A percentile compares a stretch with the other conserved stretches of the same genome.
These are phyloP conservation scores for Croton setiger DNA, from an alignment of 441 rosid genomes.

Conservation along the genomic window DNA sequence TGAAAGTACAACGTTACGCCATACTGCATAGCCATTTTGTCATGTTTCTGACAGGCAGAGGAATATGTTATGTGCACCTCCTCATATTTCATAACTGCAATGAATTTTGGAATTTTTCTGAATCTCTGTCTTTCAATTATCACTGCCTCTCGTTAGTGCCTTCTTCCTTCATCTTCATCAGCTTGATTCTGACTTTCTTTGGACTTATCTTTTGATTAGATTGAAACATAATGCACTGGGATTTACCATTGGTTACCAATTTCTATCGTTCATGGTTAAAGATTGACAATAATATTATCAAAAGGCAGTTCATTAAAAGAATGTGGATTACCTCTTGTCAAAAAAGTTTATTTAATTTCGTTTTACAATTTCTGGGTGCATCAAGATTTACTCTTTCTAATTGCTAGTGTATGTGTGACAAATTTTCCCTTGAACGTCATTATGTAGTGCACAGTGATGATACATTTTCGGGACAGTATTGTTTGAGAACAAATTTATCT, in stretches of 20 bases:
- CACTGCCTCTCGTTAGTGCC: neutral
- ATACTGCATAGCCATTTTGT: neutral
- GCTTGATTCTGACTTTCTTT: neutral
- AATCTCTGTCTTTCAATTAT: neutral
- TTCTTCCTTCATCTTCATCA: neutral
- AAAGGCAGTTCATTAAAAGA: neutral
- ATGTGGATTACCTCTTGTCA: neutral
- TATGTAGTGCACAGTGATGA: neutral
- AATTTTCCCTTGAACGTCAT: neutral
- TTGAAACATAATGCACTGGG: neutral
- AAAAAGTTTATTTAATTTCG: neutral
- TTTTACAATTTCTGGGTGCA: neutral
- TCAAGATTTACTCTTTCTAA: neutral
- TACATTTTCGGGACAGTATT: neutral
- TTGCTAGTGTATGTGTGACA: no score
- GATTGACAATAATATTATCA: neutral
- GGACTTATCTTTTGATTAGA: neutral
- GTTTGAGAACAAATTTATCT: neutral
- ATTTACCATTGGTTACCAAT: conserved; percentile 2
- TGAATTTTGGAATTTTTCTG: neutral
- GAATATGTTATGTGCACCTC: neutral
- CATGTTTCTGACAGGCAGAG: neutral
- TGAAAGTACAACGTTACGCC: conserved; percentile 5
- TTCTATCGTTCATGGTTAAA: neutral
- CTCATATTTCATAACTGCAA: neutral